A percentile compares a stretch with the other conserved stretches of the same genome.
These are phyloP conservation scores for Colletotrichum tanaceti DNA, from an alignment of 2,329 filamentous ascomycete species.

Conservation along the genomic window DNA sequence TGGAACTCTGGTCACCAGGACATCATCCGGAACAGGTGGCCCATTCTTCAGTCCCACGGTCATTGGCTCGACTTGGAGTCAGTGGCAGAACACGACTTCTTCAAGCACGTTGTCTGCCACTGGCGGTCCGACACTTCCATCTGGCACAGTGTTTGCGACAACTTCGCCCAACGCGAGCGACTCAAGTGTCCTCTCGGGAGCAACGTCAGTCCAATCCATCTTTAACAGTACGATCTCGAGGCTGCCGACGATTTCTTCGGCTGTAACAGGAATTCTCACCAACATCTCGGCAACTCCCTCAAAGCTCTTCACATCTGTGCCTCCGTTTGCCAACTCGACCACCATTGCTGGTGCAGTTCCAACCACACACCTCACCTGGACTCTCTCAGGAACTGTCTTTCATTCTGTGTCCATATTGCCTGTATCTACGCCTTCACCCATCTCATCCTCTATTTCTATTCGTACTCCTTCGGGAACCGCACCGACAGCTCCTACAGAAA, in stretches of 20 bases:
- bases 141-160: background rate
- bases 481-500: background rate
- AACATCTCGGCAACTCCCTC: background rate
- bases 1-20: background rate
- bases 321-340: slow-evolving; percentile 29
- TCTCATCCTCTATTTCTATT: background rate
- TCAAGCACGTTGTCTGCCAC: background rate
- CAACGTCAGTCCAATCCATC: background rate
- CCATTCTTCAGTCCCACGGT: background rate
- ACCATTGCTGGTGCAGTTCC: slow-evolving; percentile 1
- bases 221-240: background rate
- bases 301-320: background rate
- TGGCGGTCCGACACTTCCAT: background rate
- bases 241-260: background rate
- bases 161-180: background rate
- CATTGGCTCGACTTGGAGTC: slow-evolving; percentile 5
- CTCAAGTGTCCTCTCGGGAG: background rate
- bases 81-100: slow-evolving; percentile 12
- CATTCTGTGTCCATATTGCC: slow-evolving; percentile 27
- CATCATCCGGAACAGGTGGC: background rate
- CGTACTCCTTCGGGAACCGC: background rate
- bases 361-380: slow-evolving; percentile 8
- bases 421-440: slow-evolving; percentile 13
- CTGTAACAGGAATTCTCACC: background rate
- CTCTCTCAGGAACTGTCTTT: slow-evolving; percentile 9